A percentile compares a stretch with the other conserved stretches of the same genome.
Evolutionary conservation across 148 eudicot species (phyloP).

Genomic region (Dianthus caryophyllus): DNA sequence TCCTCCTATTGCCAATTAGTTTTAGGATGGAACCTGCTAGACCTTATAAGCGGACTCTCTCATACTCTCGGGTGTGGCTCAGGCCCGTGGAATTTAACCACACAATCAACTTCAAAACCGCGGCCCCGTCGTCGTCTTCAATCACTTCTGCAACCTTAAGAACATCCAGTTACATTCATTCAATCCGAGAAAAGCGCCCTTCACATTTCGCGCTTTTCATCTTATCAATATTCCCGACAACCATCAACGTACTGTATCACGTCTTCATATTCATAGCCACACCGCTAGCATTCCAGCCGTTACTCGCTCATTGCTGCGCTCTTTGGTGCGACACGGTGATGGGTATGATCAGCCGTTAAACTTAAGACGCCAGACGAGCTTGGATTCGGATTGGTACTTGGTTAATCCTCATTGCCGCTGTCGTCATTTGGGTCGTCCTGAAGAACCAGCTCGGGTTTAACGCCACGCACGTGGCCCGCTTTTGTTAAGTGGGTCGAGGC

Average conservation of each 20-base stretch:
- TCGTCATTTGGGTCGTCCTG: neutral
- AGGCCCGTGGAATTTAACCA: too few species aligned
- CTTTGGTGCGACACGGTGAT: neutral
- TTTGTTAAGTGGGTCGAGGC: neutral
- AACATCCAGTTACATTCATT: neutral
- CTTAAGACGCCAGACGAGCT: neutral
- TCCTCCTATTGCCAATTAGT: too few species aligned
- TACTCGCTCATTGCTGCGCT: neutral
- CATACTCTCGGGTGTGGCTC: too few species aligned
- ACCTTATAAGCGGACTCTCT: too few species aligned
- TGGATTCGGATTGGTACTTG: slow-evolving; percentile 8
- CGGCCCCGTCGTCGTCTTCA: neutral
- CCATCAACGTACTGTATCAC: neutral
- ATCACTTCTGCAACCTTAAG: neutral
- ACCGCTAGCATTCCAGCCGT: neutral
- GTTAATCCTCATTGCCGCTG: neutral
- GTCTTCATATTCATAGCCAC: slow-evolving; percentile 1
- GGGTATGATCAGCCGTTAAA: neutral
- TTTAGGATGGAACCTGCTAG: too few species aligned
- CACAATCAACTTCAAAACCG: neutral
- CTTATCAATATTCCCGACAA: neutral
- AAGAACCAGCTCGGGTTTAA: neutral
- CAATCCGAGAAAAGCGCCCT: neutral
- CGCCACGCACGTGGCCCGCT: neutral
- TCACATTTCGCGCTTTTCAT: neutral